Evolutionary conservation across 1,284 basidiomycete genomes (phyloP), one percentile per base, ranked within the genome.

Genomic region (Afroboletus lepidellus): DNA sequence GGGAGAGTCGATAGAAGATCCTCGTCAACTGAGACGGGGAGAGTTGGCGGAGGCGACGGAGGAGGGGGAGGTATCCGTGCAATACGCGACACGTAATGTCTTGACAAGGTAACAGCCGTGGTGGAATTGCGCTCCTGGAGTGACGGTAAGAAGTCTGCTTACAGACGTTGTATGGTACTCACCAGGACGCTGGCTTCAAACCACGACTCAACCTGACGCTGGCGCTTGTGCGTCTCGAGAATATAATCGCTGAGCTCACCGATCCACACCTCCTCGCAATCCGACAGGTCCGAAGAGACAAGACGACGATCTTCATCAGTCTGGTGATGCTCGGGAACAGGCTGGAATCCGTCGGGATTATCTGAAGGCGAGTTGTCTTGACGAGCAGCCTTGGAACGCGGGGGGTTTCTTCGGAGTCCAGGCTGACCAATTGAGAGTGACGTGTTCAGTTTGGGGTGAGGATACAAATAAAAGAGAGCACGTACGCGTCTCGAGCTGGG

Each of bases 251-350:
- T 76, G 15, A 90, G 74, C 59, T 87, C 87, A 29, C 73, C 75
- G 46, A 75, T 71, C 88, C 88, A 91, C 9, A 91, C 64, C 54
- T 90, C 89, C 58, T 80, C 78, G 58, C 83, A 88, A 55, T 90
- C 89, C 32, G 87, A 87, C 49, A 91, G 70, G 73, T 91, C 89
- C 21, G 89, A 88, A 20, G 87, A 87, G 7, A 71, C 70, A 16
- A 80, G 70, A 39, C 72, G 75, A 45, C 54, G 69, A 41, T 78
- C 76, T 44, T 83, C 78, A 50, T 85, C 78, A 5, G 72, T 70
- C 21, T 66, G 71, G 56, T 71, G 72, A 48, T 63, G 63, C 13
- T 75, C 71, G 6, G 69, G 64, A 9, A 62, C 58, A 13, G 60
- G 50, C 21, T 65, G 57, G 37, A 72, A 69, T 15, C 49, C 46